Percentiles rank a stretch among this genome's conserved stretches.
phyloP scores from a whole-genome alignment of 106 monocot genomes.

The Platanthera zijinensis region DNA sequence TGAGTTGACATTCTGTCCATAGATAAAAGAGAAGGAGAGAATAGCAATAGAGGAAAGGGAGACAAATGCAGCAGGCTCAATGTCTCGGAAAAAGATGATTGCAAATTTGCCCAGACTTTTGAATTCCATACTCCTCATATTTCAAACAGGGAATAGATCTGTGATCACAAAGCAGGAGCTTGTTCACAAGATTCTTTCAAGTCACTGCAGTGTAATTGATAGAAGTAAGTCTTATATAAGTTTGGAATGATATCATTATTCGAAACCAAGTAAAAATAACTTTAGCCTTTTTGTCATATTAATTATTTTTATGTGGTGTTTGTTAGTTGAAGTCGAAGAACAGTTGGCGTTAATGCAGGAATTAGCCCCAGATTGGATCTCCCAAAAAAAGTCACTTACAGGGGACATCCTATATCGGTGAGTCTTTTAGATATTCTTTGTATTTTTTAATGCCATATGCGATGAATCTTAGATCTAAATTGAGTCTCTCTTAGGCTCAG shows the following conservation, averaged over 20 bases:
- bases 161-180: slow-evolving; percentile 79
- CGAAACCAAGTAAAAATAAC: not conserved
- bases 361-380: slow-evolving; percentile 83
- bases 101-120: slow-evolving; percentile 62
- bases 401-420: slow-evolving; percentile 67
- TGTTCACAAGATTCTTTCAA: slow-evolving; percentile 62
- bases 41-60: slow-evolving; percentile 43
- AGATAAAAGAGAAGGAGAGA: slow-evolving; percentile 77
- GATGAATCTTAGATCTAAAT: not conserved
- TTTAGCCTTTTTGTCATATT: not conserved
- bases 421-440: slow-evolving; percentile 7
- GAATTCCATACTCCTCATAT: slow-evolving; percentile 62
- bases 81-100: slow-evolving; percentile 49
- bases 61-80: slow-evolving; percentile 23
- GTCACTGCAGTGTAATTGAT: slow-evolving; percentile 52
- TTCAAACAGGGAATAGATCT: slow-evolving; percentile 54
- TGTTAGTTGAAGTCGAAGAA: slow-evolving; percentile 77
- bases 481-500: too few species aligned
- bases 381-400: slow-evolving; percentile 31
- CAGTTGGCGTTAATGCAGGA: slow-evolving; percentile 72
- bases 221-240: slow-evolving; percentile 32
- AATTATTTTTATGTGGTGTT: not conserved
- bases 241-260: not conserved
- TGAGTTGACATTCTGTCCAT: not conserved
- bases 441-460: too few species aligned